phyloP scores from a whole-genome alignment of 805 yeast genomes.

The Suhomyces pyralidae region DNA sequence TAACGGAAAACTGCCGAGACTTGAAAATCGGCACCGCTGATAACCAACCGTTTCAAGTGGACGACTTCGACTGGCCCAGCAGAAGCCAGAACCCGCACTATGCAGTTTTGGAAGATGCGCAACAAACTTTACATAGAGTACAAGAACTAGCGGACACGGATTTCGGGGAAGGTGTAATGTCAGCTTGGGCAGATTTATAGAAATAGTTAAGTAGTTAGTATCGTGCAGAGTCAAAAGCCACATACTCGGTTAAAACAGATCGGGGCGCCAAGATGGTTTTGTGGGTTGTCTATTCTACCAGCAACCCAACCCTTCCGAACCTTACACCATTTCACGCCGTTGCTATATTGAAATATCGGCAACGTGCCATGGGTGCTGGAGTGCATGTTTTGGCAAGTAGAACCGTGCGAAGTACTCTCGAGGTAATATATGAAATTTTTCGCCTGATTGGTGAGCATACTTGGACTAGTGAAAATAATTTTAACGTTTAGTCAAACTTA shows the following conservation, averaged over 20 bases:
- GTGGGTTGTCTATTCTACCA: neutral
- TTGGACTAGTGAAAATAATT: too few species aligned
- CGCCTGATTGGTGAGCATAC: neutral
- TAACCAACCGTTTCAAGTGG: constrained; percentile 15
- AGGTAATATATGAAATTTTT: too few species aligned
- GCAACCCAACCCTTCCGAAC: neutral
- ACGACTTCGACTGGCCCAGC: constrained; percentile 30
- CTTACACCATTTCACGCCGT: neutral
- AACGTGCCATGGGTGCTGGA: neutral
- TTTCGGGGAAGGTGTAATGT: neutral
- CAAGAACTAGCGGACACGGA: neutral
- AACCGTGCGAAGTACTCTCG: neutral
- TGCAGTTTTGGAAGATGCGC: neutral
- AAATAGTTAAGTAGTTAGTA: neutral
- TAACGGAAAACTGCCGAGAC: constrained; percentile 29
- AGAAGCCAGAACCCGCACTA: constrained; percentile 10
- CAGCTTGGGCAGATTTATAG: neutral
- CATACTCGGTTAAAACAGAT: neutral
- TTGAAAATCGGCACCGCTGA: constrained; percentile 13
- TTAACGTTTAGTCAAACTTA: neutral
- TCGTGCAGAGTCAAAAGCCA: neutral
- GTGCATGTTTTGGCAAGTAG: neutral
- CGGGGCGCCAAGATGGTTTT: neutral
- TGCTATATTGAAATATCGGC: neutral
- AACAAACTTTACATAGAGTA: neutral